Conservation (phyloP, 352 stramenopile species). For the Globisporangium heterothallicum region DNA sequence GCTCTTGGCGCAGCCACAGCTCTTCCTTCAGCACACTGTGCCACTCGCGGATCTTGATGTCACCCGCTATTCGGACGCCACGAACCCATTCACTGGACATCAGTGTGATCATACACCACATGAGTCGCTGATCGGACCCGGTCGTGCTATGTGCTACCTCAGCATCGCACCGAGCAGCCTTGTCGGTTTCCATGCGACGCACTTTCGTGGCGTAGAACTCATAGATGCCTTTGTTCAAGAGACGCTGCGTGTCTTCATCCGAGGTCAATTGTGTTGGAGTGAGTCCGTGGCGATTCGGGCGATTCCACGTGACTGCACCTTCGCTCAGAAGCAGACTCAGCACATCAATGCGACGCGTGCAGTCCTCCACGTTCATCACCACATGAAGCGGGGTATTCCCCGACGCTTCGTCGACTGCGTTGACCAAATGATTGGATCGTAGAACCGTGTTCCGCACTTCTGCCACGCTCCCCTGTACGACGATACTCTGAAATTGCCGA, state of each 20-base stretch:
- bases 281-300: slow-evolving; percentile 47
- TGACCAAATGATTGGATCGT: slow-evolving; percentile 43
- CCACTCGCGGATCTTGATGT: slow-evolving; percentile 40
- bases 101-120: slow-evolving; percentile 51
- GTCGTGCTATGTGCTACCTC: neutral
- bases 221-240: slow-evolving; percentile 51
- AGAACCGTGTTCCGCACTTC: slow-evolving; percentile 51
- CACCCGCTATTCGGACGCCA: slow-evolving; percentile 25
- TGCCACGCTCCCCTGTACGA: slow-evolving; percentile 42
- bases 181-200: neutral
- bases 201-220: slow-evolving; percentile 25
- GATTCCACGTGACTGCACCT: slow-evolving; percentile 35
- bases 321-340: slow-evolving; percentile 47
- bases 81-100: slow-evolving; percentile 47
- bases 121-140: slow-evolving; percentile 18
- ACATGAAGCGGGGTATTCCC: slow-evolving; percentile 61
- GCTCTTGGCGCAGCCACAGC: slow-evolving; percentile 48
- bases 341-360: slow-evolving; percentile 38
- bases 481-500: slow-evolving; percentile 36
- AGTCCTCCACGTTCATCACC: slow-evolving; percentile 44
- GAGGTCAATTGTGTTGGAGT: slow-evolving; percentile 38
- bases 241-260: slow-evolving; percentile 18
- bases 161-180: neutral
- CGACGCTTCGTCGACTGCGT: slow-evolving; percentile 38
- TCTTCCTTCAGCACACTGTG: slow-evolving; percentile 54